These are phyloP conservation scores for Chenopodium suecicum DNA, from an alignment of 148 eudicot species.

Conservation along the genomic window DNA sequence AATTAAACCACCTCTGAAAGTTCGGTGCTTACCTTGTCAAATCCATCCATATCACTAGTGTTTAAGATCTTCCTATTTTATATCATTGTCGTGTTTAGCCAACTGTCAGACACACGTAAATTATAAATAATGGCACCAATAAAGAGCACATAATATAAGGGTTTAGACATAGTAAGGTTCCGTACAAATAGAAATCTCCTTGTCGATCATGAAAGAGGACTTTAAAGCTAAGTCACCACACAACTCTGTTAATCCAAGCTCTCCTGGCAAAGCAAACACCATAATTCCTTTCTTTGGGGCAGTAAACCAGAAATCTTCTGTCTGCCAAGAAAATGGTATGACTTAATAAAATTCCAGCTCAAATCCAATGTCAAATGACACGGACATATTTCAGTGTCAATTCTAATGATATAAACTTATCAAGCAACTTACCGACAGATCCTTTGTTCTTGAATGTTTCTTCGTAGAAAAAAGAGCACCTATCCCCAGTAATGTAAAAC, in stretches of 20 bases:
- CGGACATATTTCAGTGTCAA: background rate
- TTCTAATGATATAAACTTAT: background rate
- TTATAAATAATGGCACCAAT: background rate
- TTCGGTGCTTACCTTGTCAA: conserved; percentile 68
- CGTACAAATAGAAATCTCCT: conserved; percentile 98
- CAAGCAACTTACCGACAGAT: conserved; percentile 61
- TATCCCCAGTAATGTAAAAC: conserved; percentile 29
- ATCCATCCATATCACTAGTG: conserved; percentile 86
- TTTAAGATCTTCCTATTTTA: conserved; percentile 79
- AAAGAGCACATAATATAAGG: conserved; percentile 9
- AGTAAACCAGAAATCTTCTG: conserved; percentile 96
- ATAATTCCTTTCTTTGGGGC: conserved; percentile 93
- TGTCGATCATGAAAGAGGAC: conserved; percentile 92
- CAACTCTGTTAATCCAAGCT: conserved; percentile 91
- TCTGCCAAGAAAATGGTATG: conserved; percentile 45
- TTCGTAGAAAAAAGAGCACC: conserved; percentile 88
- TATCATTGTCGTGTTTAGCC: conserved; percentile 96
- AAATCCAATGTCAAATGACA: conserved; percentile 15
- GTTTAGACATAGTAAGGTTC: conserved; percentile 1
- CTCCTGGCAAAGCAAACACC: conserved; percentile 98
- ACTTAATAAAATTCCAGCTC: conserved; percentile 19
- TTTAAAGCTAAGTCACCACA: conserved; percentile 74
- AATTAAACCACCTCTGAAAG: background rate
- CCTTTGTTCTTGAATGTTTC: conserved; percentile 96
- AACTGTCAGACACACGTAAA: conserved; percentile 43